These are phyloP conservation scores for Kodamaea kakaduensis DNA, from an alignment of 805 yeast species.

Conservation along the genomic window DNA sequence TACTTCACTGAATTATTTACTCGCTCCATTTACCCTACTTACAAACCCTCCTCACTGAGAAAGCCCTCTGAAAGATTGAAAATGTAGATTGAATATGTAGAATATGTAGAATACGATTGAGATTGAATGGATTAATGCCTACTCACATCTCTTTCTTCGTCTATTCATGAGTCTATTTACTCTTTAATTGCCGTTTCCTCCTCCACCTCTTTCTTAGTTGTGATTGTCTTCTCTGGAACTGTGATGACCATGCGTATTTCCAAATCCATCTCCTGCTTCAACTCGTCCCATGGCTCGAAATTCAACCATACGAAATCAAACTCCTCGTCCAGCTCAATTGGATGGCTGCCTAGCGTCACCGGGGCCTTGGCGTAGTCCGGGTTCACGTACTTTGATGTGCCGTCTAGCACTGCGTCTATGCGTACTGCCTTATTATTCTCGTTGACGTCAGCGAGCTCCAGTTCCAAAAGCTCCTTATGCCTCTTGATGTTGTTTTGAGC, in stretches of 20 bases:
- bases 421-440: conserved; percentile 38
- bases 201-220: not conserved
- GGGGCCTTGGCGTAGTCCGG: conserved; percentile 32
- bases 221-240: conserved; percentile 1
- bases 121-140: not conserved
- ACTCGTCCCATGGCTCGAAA: conserved; percentile 46
- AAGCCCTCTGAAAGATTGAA: not conserved
- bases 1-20: no score
- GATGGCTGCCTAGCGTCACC: conserved; percentile 34
- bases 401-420: conserved; percentile 32
- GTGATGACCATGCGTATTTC: conserved; percentile 37
- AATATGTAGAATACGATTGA: not conserved
- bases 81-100: no score
- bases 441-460: conserved; percentile 27
- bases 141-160: not conserved
- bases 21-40: no score
- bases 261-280: conserved; percentile 34
- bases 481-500: conserved; percentile 21
- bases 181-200: not conserved
- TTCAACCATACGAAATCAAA: conserved; percentile 41
- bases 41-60: not conserved
- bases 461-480: conserved; percentile 18
- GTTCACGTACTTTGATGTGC: conserved; percentile 22
- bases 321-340: conserved; percentile 37
- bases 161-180: not conserved